A percentile compares a stretch with the other conserved stretches of the same genome.
These are phyloP conservation scores for Pyrenochaeta sp. DNA, from an alignment of 2,329 filamentous ascomycete genomes.

Conservation along the genomic window DNA sequence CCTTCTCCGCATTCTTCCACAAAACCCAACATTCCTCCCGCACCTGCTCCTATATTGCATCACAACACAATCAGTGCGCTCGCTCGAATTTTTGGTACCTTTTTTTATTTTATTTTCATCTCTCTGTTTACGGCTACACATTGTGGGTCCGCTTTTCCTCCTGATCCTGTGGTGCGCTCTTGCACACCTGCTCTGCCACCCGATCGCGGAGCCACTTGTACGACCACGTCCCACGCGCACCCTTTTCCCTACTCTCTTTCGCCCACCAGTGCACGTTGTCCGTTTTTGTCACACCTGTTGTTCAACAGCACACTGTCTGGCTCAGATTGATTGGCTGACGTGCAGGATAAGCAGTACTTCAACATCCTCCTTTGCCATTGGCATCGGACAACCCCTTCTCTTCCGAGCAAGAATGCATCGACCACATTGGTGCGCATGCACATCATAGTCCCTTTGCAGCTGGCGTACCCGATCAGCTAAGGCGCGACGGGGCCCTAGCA, in stretches of 20 bases:
- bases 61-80: slow-evolving; percentile 35
- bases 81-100: slow-evolving; percentile 8
- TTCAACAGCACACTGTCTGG: slow-evolving; percentile 39
- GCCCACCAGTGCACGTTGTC: slow-evolving; percentile 47
- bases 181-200: slow-evolving; percentile 42
- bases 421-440: slow-evolving; percentile 56
- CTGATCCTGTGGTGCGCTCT: slow-evolving; percentile 46
- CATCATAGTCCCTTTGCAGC: slow-evolving; percentile 55
- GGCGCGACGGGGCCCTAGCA: slow-evolving; percentile 60
- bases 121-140: slow-evolving; percentile 40
- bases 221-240: slow-evolving; percentile 44
- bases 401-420: slow-evolving; percentile 57
- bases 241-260: slow-evolving; percentile 28
- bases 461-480: slow-evolving; percentile 58
- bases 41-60: slow-evolving; percentile 39
- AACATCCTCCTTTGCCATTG: slow-evolving; percentile 52
- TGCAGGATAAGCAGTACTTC: slow-evolving; percentile 54
- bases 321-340: slow-evolving; percentile 52
- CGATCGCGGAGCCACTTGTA: slow-evolving; percentile 47
- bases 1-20: slow-evolving; percentile 49
- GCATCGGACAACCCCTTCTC: slow-evolving; percentile 54
- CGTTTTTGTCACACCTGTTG: slow-evolving; percentile 48
- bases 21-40: slow-evolving; percentile 42
- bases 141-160: slow-evolving; percentile 37
- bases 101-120: too few species aligned